These are phyloP conservation scores for Tetrastigma voinierianum DNA, from an alignment of 164 flowering plant genomes.

Conservation along the genomic window DNA sequence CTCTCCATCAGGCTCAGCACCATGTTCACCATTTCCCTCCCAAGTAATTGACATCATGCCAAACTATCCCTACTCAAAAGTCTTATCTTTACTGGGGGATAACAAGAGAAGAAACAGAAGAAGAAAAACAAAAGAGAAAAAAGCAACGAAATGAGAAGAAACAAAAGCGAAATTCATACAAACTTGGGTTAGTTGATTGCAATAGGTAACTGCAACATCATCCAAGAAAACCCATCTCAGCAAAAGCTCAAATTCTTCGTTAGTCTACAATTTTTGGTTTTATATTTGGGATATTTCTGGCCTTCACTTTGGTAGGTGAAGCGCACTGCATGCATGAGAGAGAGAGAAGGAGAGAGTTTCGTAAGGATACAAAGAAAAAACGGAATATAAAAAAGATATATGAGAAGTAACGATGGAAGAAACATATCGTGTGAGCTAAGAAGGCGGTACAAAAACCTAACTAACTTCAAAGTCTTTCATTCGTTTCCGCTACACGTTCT, in stretches of 20 bases:
- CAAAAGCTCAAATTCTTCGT: no score
- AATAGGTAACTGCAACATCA: constrained; percentile 19
- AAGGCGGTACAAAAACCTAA: constrained; percentile 33
- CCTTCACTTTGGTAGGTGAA: constrained; percentile 47
- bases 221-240: constrained; percentile 1
- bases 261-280: no score
- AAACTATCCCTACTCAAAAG: not conserved
- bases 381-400: not conserved
- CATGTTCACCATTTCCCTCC: constrained; percentile 22
- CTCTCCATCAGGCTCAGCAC: constrained; percentile 51
- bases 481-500: constrained; percentile 14
- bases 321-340: constrained; percentile 42
- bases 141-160: not conserved
- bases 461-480: constrained; percentile 15
- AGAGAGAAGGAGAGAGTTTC: constrained; percentile 8
- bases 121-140: constrained; percentile 1
- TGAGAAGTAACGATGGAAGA: constrained; percentile 26
- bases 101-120: not conserved
- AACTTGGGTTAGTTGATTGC: constrained; percentile 11
- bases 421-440: constrained; percentile 45
- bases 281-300: not conserved
- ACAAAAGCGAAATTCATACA: constrained; percentile 20
- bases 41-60: constrained; percentile 1
- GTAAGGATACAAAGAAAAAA: not conserved
- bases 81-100: no score